Evolutionary conservation across 2,329 filamentous ascomycete species (phyloP).

Genomic region (Claviceps arundinis): DNA sequence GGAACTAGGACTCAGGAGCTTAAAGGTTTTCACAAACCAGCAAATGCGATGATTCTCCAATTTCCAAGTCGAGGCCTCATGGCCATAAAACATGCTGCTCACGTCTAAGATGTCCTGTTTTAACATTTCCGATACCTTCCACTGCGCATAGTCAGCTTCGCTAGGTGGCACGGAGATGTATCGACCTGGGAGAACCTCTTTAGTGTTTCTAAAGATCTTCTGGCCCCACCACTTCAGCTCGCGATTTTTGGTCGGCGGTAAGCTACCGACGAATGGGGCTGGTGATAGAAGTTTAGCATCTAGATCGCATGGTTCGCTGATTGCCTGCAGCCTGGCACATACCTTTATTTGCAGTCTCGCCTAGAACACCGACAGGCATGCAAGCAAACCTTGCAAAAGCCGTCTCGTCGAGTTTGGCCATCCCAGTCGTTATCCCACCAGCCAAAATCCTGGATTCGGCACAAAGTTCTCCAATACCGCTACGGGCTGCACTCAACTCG

Average conservation of each 20-base stretch:
- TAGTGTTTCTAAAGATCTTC: constrained; percentile 44
- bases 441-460: constrained; percentile 43
- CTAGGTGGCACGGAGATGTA: constrained; percentile 43
- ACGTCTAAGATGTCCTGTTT: constrained; percentile 46
- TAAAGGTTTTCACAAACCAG: constrained; percentile 35
- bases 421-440: constrained; percentile 45
- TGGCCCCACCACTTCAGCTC: constrained; percentile 50
- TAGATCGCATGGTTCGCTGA: background rate
- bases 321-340: background rate
- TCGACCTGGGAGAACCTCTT: constrained; percentile 37
- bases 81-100: constrained; percentile 45
- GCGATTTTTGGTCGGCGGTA: constrained; percentile 38
- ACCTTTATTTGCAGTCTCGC: constrained; percentile 24
- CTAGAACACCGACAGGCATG: constrained; percentile 36
- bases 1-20: too few relatives aligned
- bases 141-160: constrained; percentile 45
- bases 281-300: constrained; percentile 8
- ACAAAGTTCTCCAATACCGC: constrained; percentile 32
- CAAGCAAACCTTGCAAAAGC: constrained; percentile 30
- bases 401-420: constrained; percentile 36
- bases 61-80: constrained; percentile 40
- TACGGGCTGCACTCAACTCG: constrained; percentile 34
- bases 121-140: constrained; percentile 41
- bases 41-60: constrained; percentile 51
- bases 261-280: constrained; percentile 44